Percentiles rank a stretch among this genome's conserved stretches.
Evolutionary conservation across 768 basidiomycete species (phyloP).

Genomic region (Trametes coccinea): DNA sequence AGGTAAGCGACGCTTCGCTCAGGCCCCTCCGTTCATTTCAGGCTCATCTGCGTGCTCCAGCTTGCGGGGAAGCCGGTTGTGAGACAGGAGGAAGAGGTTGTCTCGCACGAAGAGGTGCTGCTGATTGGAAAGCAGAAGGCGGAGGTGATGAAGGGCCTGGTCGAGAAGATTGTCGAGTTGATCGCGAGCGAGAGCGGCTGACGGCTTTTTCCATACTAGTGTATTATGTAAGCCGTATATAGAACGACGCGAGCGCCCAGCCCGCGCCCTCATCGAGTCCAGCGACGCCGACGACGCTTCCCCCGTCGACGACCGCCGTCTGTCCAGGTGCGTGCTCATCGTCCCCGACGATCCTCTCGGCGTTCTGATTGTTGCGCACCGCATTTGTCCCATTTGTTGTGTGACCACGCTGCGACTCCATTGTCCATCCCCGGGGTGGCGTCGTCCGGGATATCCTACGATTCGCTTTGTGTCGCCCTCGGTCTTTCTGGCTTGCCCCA

Average conservation of each 20-base stretch:
- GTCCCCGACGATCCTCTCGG: constrained; percentile 5
- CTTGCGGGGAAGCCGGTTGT: constrained; percentile 57
- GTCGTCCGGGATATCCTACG: background rate
- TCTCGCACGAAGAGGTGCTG: constrained; percentile 83
- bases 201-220: constrained; percentile 14
- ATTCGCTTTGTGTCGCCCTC: constrained; percentile 7
- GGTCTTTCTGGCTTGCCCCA: background rate
- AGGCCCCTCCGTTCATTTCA: constrained; percentile 3
- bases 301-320: constrained; percentile 3
- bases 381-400: background rate
- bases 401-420: background rate
- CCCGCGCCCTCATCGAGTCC: constrained; percentile 1
- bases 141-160: constrained; percentile 68
- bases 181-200: constrained; percentile 19
- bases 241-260: background rate
- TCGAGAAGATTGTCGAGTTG: constrained; percentile 59
- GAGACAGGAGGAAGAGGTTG: constrained; percentile 43
- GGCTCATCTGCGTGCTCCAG: constrained; percentile 37
- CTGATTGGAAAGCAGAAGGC: constrained; percentile 64
- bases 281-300: constrained; percentile 20
- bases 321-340: constrained; percentile 14
- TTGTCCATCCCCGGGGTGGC: constrained; percentile 3
- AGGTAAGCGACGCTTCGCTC: constrained; percentile 46
- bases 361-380: background rate
- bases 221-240: constrained; percentile 21